phyloP scores from a whole-genome alignment of 2,329 filamentous ascomycete species.

The Leptographium lundbergii region DNA sequence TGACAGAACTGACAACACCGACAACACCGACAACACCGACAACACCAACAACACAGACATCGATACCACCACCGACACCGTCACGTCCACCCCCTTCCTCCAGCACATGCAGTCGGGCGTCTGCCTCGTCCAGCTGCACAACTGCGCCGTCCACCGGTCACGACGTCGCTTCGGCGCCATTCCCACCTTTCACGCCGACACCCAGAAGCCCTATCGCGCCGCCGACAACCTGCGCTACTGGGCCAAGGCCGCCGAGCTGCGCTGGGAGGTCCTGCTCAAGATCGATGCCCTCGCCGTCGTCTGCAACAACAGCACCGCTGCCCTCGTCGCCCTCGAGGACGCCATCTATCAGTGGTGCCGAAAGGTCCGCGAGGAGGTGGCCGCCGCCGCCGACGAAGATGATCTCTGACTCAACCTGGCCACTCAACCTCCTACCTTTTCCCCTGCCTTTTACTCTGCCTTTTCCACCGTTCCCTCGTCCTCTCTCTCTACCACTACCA shows the following conservation, averaged over 20 bases:
- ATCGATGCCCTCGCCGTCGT: slow-evolving; percentile 82
- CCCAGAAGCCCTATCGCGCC: slow-evolving; percentile 83
- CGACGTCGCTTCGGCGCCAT: slow-evolving; percentile 81
- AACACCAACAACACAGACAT: too few relatives aligned
- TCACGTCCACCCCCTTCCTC: slow-evolving; percentile 59
- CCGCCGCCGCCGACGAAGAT: slow-evolving; percentile 38
- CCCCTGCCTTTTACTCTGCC: too few relatives aligned
- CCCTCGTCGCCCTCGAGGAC: slow-evolving; percentile 72
- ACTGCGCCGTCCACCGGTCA: slow-evolving; percentile 74
- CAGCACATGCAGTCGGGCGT: slow-evolving; percentile 64
- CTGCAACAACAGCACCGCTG: slow-evolving; percentile 53
- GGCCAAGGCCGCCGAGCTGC: slow-evolving; percentile 88
- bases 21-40: slow-evolving; percentile 9
- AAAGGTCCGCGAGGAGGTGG: slow-evolving; percentile 71
- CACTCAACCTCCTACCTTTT: not conserved
- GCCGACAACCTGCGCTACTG: slow-evolving; percentile 93
- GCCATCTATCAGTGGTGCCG: slow-evolving; percentile 76
- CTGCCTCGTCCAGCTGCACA: slow-evolving; percentile 76
- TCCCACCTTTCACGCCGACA: slow-evolving; percentile 80
- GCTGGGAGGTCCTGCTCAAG: slow-evolving; percentile 77
- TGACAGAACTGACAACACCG: not conserved
- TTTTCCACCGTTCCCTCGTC: too few relatives aligned
- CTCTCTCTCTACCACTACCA: too few relatives aligned
- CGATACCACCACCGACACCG: slow-evolving; percentile 12
- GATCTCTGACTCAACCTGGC: too few relatives aligned